Conservation (phyloP, 768 basidiomycete species). For the Amanita pseudoporphyria region DNA sequence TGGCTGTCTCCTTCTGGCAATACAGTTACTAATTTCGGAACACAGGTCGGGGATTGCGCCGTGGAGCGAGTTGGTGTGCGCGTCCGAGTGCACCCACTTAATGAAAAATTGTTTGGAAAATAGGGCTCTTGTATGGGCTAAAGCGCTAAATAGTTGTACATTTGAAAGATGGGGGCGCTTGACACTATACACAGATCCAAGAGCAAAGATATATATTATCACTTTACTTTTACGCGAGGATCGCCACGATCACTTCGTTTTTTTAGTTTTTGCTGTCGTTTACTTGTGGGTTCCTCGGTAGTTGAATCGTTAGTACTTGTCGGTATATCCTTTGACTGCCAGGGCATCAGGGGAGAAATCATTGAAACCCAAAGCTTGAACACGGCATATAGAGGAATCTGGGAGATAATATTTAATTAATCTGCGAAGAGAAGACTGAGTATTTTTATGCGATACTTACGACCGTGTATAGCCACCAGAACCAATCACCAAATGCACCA, state of each 20-base stretch:
- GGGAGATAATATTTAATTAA: constrained; percentile 3
- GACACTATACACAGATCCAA: neutral
- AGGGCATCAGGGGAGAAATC: constrained; percentile 54
- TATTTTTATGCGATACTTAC: constrained; percentile 32
- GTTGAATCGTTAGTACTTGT: constrained; percentile 28
- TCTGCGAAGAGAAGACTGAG: neutral
- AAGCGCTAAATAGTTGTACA: constrained; percentile 3
- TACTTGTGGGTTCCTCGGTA: constrained; percentile 36
- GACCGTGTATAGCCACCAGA: constrained; percentile 76
- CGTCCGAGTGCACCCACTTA: neutral
- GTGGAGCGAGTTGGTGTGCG: neutral
- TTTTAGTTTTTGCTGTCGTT: constrained; percentile 80
- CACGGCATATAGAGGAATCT: constrained; percentile 79
- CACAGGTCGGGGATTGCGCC: no score
- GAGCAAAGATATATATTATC: constrained; percentile 22
- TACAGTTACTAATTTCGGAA: neutral
- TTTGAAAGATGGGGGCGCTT: neutral
- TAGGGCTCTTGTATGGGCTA: neutral
- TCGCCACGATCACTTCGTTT: constrained; percentile 78
- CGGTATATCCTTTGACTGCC: constrained; percentile 27
- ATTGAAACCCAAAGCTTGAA: constrained; percentile 70
- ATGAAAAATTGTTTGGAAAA: neutral
- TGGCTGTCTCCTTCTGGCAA: neutral
- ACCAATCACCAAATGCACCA: constrained; percentile 69
- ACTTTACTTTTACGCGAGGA: constrained; percentile 47